Percentiles rank a stretch among this genome's conserved stretches.
phyloP scores from a whole-genome alignment of 306 rosid genomes.

The Quercus suber region DNA sequence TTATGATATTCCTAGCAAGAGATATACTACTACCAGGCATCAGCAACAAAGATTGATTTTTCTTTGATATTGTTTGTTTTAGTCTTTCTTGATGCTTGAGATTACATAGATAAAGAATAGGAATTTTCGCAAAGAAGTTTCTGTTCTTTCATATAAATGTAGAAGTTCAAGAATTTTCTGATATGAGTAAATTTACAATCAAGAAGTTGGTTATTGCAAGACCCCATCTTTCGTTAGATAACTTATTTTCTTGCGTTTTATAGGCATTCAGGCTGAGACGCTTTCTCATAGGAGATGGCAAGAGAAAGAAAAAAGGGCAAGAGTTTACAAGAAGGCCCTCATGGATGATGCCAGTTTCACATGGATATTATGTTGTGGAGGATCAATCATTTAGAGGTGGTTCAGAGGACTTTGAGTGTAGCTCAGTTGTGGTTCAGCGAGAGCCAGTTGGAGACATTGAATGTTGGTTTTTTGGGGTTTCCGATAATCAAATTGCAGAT shows the following conservation, averaged over 20 bases:
- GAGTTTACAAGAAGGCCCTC: slow-evolving; percentile 34
- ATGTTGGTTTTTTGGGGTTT: slow-evolving; percentile 82
- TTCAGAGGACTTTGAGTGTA: slow-evolving; percentile 38
- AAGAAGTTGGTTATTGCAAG: too few species aligned
- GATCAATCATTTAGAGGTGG: slow-evolving; percentile 14
- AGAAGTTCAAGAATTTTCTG: not conserved
- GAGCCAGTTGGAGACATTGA: slow-evolving; percentile 61
- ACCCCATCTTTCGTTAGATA: not conserved
- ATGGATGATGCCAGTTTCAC: slow-evolving; percentile 82
- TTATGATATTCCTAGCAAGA: not conserved
- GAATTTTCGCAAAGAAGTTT: not conserved
- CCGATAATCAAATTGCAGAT: slow-evolving; percentile 57
- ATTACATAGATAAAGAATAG: not conserved
- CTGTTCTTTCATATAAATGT: not conserved
- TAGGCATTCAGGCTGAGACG: slow-evolving; percentile 51
- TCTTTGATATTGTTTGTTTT: not conserved
- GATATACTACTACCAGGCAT: not conserved
- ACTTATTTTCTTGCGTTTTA: not conserved
- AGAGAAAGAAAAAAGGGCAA: slow-evolving; percentile 30
- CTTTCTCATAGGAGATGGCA: slow-evolving; percentile 25
- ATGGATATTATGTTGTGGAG: slow-evolving; percentile 57
- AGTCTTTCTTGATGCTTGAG: not conserved
- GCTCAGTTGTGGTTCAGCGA: slow-evolving; percentile 70
- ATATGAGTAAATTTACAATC: not conserved
- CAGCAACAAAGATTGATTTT: not conserved